Base-by-base conservation (phyloP, 306 rosid genomes). In the Castanea crenata region DNA sequence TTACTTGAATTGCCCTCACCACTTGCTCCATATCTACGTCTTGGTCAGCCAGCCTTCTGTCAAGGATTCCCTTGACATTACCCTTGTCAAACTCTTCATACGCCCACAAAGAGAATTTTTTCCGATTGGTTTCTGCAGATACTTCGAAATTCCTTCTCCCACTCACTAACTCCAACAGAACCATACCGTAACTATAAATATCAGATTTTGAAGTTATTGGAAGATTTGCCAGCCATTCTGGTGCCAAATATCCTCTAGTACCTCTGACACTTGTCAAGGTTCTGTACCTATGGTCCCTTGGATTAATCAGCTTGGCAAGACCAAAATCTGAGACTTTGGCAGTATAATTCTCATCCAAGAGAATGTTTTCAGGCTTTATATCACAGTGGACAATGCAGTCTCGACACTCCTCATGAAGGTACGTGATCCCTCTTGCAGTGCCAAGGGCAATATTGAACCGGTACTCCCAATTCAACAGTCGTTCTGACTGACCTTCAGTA, bases 341-440 rank as follows among this genome's bases (percentile, higher is more conserved):
- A 25, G 61, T 73, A 86, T 76, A 89, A 76, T 69, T 87, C 79
- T 91, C 97, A 38, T 92, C 91, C 27, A 92, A 83, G 55, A 91
- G 96, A 77, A 91, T 92, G 89, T 92, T 92, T 78, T 89, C 96
- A 4, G 96, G 97, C 56, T 92, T 92, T 78, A 92, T 90, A 76
- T 92, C 94, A 81, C 97, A 92, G 73, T 92, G 97, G 59, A 92
- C 90, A 67, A 92, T 92, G 90, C 96, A 89, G 84, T 91, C 90
- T 27, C 90, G 90, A 57, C 97, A 92, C 79, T 92, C 96, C 78
- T 92, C 97, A 15, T 92, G 96, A 79, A 92, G 96, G 81, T 92
- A 92, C 23, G 96, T 88, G 78, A 92, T 84, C 58, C 96, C 97
- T 85, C 88, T 88, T 46, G 97, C 96, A 70, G 97, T 92, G 32